A percentile compares a stretch with the other conserved stretches of the same genome.
phyloP scores from a whole-genome alignment of 73 alveolate genomes.

The Paramecium sonneborni region DNA sequence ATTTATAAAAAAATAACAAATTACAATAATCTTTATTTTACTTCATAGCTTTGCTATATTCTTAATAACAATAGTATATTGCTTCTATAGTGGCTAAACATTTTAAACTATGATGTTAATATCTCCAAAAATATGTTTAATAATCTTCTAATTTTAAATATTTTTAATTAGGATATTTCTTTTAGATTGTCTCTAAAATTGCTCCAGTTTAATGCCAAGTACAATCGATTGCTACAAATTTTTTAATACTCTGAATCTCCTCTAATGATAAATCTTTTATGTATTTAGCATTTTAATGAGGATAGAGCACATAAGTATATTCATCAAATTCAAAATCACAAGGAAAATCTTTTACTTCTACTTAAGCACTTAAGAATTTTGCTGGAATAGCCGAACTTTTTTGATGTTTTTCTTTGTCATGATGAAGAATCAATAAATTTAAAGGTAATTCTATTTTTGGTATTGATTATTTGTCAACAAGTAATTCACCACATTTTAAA shows the following conservation, averaged over 20 bases:
- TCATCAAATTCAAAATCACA: constrained; percentile 23
- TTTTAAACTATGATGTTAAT: too few species aligned
- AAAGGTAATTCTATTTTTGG: constrained; percentile 46
- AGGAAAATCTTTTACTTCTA: constrained; percentile 50
- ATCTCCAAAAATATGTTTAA: constrained; percentile 66
- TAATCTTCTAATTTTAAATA: constrained; percentile 52
- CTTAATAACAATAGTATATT: constrained; percentile 54
- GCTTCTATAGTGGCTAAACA: constrained; percentile 70
- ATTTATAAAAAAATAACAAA: constrained; percentile 27
- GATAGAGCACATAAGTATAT: constrained; percentile 41
- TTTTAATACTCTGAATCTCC: constrained; percentile 30
- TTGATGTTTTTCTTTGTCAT: constrained; percentile 59
- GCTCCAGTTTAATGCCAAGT: constrained; percentile 63
- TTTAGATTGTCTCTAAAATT: constrained; percentile 4
- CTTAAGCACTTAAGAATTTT: constrained; percentile 25
- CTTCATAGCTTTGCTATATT: constrained; percentile 8
- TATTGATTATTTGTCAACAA: neutral
- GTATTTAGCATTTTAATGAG: constrained; percentile 58
- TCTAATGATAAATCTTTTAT: constrained; percentile 24
- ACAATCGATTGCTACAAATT: too few species aligned
- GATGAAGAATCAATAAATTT: constrained; percentile 33
- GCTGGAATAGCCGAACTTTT: constrained; percentile 57
- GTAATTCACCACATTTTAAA: neutral
- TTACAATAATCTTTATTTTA: neutral
- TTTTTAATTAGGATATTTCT: neutral